A percentile compares a stretch with the other conserved stretches of the same genome.
Evolutionary conservation across 2,329 filamentous ascomycete species (phyloP).

Genomic region (Fusarium mundagurra): DNA sequence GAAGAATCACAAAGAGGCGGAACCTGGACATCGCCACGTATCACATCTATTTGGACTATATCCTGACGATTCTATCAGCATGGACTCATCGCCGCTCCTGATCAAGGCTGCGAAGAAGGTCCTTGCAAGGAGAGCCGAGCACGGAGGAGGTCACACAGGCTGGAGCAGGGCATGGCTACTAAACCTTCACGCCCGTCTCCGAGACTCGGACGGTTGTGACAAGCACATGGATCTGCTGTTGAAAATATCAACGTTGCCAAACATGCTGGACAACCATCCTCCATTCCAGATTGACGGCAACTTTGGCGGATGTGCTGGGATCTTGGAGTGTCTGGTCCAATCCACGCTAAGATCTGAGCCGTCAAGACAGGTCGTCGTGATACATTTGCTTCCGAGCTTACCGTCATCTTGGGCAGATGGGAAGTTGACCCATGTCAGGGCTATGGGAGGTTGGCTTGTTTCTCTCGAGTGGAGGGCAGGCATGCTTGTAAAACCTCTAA

Average conservation of each 20-base stretch:
- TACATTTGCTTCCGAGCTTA: constrained; percentile 32
- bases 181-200: constrained; percentile 58
- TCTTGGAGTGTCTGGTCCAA: constrained; percentile 38
- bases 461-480: constrained; percentile 27
- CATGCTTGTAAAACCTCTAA: background rate
- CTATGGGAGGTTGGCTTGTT: constrained; percentile 26
- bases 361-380: background rate
- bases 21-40: constrained; percentile 61
- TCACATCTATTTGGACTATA: constrained; percentile 61
- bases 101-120: constrained; percentile 44
- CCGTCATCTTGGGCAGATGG: constrained; percentile 25
- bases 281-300: constrained; percentile 47
- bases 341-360: constrained; percentile 3
- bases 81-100: constrained; percentile 32
- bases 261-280: constrained; percentile 36
- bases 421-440: background rate
- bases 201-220: constrained; percentile 18
- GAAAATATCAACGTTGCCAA: constrained; percentile 24
- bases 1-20: constrained; percentile 51
- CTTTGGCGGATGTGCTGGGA: constrained; percentile 40
- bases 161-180: constrained; percentile 63
- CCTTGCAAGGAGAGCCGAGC: constrained; percentile 42
- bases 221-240: constrained; percentile 34
- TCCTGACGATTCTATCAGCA: constrained; percentile 49
- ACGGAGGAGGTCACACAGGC: constrained; percentile 58